Conservation (phyloP, 805 yeast genomes). For the Hanseniaspora lindneri region DNA sequence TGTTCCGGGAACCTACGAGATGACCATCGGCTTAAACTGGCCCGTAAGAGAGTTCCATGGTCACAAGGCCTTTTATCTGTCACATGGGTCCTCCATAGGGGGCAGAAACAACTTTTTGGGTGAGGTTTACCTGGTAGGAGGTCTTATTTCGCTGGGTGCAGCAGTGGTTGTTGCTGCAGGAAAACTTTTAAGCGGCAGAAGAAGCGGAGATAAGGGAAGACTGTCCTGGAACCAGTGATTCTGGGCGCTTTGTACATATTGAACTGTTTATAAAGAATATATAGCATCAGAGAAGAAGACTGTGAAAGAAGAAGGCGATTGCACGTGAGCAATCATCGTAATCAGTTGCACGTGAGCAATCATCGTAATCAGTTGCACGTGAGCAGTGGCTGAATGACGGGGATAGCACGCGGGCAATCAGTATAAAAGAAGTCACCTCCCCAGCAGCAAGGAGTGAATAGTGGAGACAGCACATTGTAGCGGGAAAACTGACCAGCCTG, state of each 20-base stretch:
- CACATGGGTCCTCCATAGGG: slow-evolving; percentile 63
- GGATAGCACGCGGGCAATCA: too few species aligned
- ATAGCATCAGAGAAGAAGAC: too few species aligned
- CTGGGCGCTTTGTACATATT: too few species aligned
- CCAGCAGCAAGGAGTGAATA: too few species aligned
- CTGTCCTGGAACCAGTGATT: slow-evolving; percentile 53
- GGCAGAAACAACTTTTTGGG: slow-evolving; percentile 69
- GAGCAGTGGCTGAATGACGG: too few species aligned
- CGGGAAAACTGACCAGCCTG: too few species aligned
- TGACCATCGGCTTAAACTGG: slow-evolving; percentile 61
- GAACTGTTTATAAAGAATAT: too few species aligned
- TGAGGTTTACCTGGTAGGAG: slow-evolving; percentile 61
- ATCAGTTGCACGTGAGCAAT: too few species aligned
- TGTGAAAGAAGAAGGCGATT: background rate
- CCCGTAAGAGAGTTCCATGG: slow-evolving; percentile 53
- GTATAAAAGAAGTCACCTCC: too few species aligned
- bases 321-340: too few species aligned
- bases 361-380: too few species aligned
- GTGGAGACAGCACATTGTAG: too few species aligned
- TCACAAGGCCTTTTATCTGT: slow-evolving; percentile 50
- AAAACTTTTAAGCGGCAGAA: slow-evolving; percentile 55
- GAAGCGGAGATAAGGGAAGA: slow-evolving; percentile 55
- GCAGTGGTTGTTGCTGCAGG: slow-evolving; percentile 42
- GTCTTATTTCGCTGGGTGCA: slow-evolving; percentile 52
- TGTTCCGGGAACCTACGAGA: slow-evolving; percentile 49